A percentile compares a stretch with the other conserved stretches of the same genome.
Evolutionary conservation across 1,139 yeast genomes (phyloP).

Genomic region (Meyerozyma carpophila): DNA sequence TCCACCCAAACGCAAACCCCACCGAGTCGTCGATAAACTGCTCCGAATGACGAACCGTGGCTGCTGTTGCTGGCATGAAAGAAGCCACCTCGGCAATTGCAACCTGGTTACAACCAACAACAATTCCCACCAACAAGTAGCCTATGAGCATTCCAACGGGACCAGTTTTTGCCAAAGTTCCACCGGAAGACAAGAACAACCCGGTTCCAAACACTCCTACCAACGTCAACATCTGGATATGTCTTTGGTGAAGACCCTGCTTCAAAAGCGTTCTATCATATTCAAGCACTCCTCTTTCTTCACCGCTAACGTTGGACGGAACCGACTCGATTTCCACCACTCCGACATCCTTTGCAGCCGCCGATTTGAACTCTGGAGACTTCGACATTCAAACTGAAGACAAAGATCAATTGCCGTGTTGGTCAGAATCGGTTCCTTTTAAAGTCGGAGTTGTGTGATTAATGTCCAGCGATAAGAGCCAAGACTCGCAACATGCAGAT

Average conservation of each 20-base stretch:
- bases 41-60: slow-evolving; percentile 23
- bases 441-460: no score
- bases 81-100: slow-evolving; percentile 24
- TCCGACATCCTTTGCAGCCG: background rate
- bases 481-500: no score
- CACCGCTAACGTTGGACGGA: background rate
- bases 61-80: slow-evolving; percentile 26
- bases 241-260: slow-evolving; percentile 15
- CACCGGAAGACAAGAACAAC: slow-evolving; percentile 17
- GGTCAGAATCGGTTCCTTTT: no score
- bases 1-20: slow-evolving; percentile 23
- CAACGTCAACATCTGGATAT: slow-evolving; percentile 27
- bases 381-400: no score
- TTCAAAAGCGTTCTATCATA: slow-evolving; percentile 8
- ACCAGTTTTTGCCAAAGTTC: slow-evolving; percentile 14
- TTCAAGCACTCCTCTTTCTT: background rate
- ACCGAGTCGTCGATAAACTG: slow-evolving; percentile 22
- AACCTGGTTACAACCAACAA: slow-evolving; percentile 19
- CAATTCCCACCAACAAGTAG: slow-evolving; percentile 17
- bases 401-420: no score
- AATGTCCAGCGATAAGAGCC: no score
- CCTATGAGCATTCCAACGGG: slow-evolving; percentile 18
- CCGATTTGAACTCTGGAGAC: background rate
- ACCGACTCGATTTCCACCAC: background rate
- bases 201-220: slow-evolving; percentile 27